phyloP scores from a whole-genome alignment of 495 filamentous ascomycete genomes.

The Penicillium paradoxum region DNA sequence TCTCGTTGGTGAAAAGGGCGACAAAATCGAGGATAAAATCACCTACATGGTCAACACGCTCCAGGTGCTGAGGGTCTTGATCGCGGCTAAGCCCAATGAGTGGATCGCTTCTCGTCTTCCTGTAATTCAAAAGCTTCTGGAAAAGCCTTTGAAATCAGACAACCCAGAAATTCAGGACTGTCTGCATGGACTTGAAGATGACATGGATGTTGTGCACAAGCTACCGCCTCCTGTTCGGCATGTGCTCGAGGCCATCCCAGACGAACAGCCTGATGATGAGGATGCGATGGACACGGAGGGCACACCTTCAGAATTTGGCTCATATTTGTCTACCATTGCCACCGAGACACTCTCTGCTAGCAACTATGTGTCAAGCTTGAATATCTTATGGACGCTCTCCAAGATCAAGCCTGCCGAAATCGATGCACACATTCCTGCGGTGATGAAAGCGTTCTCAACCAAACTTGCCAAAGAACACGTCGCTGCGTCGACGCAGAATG shows the following conservation, averaged over 20 bases:
- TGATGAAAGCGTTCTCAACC: slow-evolving; percentile 91
- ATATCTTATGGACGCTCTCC: slow-evolving; percentile 87
- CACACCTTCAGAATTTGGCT: slow-evolving; percentile 70
- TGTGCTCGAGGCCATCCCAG: slow-evolving; percentile 85
- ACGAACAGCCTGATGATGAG: slow-evolving; percentile 81
- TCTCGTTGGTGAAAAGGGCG: slow-evolving; percentile 63
- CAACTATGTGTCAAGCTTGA: slow-evolving; percentile 81
- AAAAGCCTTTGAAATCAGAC: slow-evolving; percentile 83
- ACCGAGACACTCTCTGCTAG: slow-evolving; percentile 71
- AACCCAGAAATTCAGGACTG: slow-evolving; percentile 88
- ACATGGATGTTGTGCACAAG: slow-evolving; percentile 54
- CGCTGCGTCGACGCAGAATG: slow-evolving; percentile 56
- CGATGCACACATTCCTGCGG: slow-evolving; percentile 75
- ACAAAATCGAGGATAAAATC: slow-evolving; percentile 59
- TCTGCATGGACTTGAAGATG: slow-evolving; percentile 64
- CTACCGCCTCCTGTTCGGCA: slow-evolving; percentile 64
- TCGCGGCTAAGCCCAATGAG: slow-evolving; percentile 79
- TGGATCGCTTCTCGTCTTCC: slow-evolving; percentile 77
- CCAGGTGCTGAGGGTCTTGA: slow-evolving; percentile 80
- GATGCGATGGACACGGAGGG: slow-evolving; percentile 79
- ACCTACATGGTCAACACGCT: slow-evolving; percentile 88
- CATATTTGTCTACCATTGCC: slow-evolving; percentile 73
- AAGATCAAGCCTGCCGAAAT: slow-evolving; percentile 76
- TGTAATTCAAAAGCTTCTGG: slow-evolving; percentile 78
- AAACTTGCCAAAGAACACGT: slow-evolving; percentile 94